These are phyloP conservation scores for Talaromyces amestolkiae DNA, from an alignment of 2,329 filamentous ascomycete genomes.

Conservation along the genomic window DNA sequence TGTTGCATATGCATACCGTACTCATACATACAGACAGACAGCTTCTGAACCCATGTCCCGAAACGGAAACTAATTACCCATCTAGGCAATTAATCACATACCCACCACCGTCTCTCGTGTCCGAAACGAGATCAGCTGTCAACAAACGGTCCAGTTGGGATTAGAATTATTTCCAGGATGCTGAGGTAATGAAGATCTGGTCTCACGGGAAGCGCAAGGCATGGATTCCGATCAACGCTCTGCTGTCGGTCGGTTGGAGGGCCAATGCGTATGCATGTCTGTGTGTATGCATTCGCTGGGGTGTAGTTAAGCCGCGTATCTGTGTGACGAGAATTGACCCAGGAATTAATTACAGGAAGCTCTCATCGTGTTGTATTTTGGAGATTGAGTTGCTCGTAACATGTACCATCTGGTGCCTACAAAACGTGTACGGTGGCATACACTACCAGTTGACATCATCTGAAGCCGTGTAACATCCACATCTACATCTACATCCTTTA, in stretches of 20 bases:
- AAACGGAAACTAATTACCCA: background rate
- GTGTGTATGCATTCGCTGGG: background rate
- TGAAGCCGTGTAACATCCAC: too few species aligned
- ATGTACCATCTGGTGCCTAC: too few species aligned
- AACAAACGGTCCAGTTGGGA: background rate
- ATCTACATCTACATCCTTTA: background rate
- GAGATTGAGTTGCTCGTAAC: background rate
- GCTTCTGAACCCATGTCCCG: background rate
- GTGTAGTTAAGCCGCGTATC: background rate
- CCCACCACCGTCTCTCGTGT: background rate
- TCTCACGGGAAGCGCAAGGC: background rate
- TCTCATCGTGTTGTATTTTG: background rate
- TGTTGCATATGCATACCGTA: background rate
- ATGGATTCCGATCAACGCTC: background rate
- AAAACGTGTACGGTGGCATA: too few species aligned
- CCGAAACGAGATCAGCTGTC: background rate
- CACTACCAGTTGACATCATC: too few species aligned
- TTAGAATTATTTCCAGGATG: background rate
- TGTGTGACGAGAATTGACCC: background rate
- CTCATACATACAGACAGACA: background rate
- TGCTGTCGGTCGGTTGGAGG: background rate
- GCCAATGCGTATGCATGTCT: conserved; percentile 1
- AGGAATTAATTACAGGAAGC: background rate
- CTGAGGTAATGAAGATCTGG: background rate
- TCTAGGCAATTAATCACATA: background rate